Evolutionary conservation across 1,139 yeast species (phyloP), one percentile per base, ranked within the genome.

Genomic region (Nakaseomyces kungkrabaensis): DNA sequence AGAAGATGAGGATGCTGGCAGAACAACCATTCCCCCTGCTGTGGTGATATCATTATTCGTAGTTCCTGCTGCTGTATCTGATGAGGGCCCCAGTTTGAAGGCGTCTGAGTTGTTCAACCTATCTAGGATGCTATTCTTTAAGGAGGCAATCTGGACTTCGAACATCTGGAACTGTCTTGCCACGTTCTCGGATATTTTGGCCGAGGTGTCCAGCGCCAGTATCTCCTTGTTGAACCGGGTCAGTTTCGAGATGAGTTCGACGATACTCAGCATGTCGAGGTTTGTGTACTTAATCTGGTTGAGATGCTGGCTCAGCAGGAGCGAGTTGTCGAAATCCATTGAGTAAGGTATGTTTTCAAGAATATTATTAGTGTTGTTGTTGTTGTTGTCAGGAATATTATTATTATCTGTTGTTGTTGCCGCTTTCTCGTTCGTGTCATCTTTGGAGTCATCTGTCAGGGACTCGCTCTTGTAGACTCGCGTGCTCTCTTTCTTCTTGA

Each of bases 221-320:
- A 41, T 29, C 8, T 41, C 44, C 25, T 29, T 41, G 25, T 41
- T 41, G 25, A 41, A 13, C n/a, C 34, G 10, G 5, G 44, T 29
- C 25, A 41, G 11, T 11, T 41, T 41, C 25, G 44, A 41, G 25
- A 41, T 41, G 10, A 41, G 44, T 13, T 41, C 44, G 8, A 41
- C 8, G 8, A 41, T 29, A 25, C 34, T 22, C 10, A 41, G n/a
- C 44, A 41, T 41, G n/a, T 41, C 44, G 10, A 41, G 24, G 25
- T 41, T 41, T 5, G 44, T 50, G 50, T 38, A 47, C 36, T 24
- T 48, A 29, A 41, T 36, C 37, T 41, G 51, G 9, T 38, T 51
- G 31, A 45, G 48, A 17, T 50, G 48, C 40, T 48, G 55, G 32
- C 40, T 37, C 26, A 37, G 5, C 4, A 37, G 26, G 25, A 25